Percentiles rank a stretch among this genome's conserved stretches.
Evolutionary conservation across 1,284 basidiomycete species (phyloP).

Genomic region (Ustanciosporium gigantosporum): DNA sequence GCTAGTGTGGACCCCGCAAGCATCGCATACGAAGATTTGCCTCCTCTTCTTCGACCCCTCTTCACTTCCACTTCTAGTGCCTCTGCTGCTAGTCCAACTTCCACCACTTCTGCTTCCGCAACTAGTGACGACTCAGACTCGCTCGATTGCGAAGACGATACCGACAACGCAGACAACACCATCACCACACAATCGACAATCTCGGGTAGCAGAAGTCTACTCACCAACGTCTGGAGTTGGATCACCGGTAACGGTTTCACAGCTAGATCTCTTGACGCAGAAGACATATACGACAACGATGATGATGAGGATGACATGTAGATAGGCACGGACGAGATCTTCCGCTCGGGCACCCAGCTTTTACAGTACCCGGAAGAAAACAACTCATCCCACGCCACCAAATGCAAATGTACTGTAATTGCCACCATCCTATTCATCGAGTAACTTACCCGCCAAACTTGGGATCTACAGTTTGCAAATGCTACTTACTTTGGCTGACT

Average conservation of each 20-base stretch:
- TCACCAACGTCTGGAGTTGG: slow-evolving; percentile 30
- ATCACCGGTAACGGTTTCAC: slow-evolving; percentile 17
- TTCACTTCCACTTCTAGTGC: slow-evolving; percentile 1
- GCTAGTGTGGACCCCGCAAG: slow-evolving; percentile 8
- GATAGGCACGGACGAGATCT: no score
- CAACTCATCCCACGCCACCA: no score
- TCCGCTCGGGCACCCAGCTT: no score
- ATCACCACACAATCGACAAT: no score
- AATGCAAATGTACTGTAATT: no score
- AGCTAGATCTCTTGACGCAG: slow-evolving; percentile 6
- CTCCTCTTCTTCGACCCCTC: slow-evolving; percentile 14
- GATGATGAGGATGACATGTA: slow-evolving; percentile 11
- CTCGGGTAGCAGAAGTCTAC: background rate
- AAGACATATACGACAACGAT: slow-evolving; percentile 12
- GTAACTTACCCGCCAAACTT: no score
- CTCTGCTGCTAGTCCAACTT: background rate
- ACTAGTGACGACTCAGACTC: slow-evolving; percentile 7
- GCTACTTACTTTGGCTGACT: no score
- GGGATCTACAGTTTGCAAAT: no score
- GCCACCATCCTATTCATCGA: no score
- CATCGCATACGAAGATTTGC: slow-evolving; percentile 12
- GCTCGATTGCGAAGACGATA: slow-evolving; percentile 5
- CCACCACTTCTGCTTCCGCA: no score
- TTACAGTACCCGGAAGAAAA: no score
- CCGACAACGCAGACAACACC: slow-evolving; percentile 1